phyloP scores from a whole-genome alignment of 2,329 filamentous ascomycete species.

The Arthrocladium fulminans region DNA sequence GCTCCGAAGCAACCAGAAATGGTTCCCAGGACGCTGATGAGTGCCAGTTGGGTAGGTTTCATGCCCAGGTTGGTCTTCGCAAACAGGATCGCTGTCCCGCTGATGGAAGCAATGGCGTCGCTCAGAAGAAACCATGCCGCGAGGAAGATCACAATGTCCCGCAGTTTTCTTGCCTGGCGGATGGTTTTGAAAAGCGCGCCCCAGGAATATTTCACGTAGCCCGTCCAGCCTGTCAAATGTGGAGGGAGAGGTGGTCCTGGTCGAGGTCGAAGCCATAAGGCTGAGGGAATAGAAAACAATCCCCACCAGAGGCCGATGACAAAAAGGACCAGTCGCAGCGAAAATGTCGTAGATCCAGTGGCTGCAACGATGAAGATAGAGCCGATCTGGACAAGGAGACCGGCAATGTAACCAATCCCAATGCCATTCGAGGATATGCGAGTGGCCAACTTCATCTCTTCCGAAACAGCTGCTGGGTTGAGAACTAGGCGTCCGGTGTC shows the following conservation, averaged over 20 bases:
- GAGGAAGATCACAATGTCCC: slow-evolving; percentile 77
- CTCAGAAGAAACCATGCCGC: slow-evolving; percentile 89
- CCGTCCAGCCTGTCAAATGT: slow-evolving; percentile 43
- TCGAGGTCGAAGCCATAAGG: slow-evolving; percentile 75
- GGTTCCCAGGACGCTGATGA: slow-evolving; percentile 91
- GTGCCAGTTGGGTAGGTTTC: slow-evolving; percentile 73
- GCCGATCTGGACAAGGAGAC: slow-evolving; percentile 71
- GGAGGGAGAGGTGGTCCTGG: slow-evolving; percentile 71
- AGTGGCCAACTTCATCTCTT: slow-evolving; percentile 72
- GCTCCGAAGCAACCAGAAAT: slow-evolving; percentile 75
- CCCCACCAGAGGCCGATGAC: slow-evolving; percentile 90
- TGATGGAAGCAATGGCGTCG: slow-evolving; percentile 89
- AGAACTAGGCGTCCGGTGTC: slow-evolving; percentile 11
- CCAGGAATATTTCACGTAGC: slow-evolving; percentile 79
- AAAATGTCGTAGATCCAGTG: slow-evolving; percentile 70
- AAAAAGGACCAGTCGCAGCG: slow-evolving; percentile 77
- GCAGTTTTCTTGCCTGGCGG: slow-evolving; percentile 61
- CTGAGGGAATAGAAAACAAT: slow-evolving; percentile 77
- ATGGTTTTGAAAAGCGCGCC: slow-evolving; percentile 73
- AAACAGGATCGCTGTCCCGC: slow-evolving; percentile 91
- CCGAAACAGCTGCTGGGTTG: slow-evolving; percentile 38
- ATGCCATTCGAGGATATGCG: slow-evolving; percentile 88
- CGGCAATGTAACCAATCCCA: slow-evolving; percentile 85
- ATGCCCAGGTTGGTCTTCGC: slow-evolving; percentile 90
- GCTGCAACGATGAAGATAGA: slow-evolving; percentile 67